These are phyloP conservation scores for Aureobasidium sp. DNA, from an alignment of 2,329 filamentous ascomycete genomes.

Conservation along the genomic window DNA sequence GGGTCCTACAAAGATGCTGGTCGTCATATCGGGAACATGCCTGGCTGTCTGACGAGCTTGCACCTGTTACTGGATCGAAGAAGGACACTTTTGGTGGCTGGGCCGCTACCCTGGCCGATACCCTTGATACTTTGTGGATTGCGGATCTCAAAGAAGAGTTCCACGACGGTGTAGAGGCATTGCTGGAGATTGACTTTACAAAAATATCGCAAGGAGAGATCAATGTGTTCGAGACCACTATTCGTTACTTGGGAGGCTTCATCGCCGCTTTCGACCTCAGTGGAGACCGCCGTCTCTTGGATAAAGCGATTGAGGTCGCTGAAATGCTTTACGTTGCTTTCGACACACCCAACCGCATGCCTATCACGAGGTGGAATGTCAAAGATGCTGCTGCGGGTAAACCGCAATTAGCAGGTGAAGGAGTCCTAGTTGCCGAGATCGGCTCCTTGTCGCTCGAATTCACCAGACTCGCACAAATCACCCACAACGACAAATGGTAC, in stretches of 20 bases:
- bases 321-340: conserved; percentile 75
- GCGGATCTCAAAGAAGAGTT: conserved; percentile 69
- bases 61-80: conserved; percentile 56
- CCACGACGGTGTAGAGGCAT: conserved; percentile 61
- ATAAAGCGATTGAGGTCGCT: conserved; percentile 70
- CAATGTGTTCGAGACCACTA: conserved; percentile 84
- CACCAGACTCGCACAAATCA: conserved; percentile 78
- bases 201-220: conserved; percentile 58
- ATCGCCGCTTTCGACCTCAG: conserved; percentile 81
- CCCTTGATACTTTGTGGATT: conserved; percentile 78
- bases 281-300: conserved; percentile 62
- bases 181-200: conserved; percentile 75
- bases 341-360: conserved; percentile 92
- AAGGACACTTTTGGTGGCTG: conserved; percentile 84
- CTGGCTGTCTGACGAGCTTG: conserved; percentile 79
- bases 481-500: conserved; percentile 73
- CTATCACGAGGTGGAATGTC: conserved; percentile 72
- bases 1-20: conserved; percentile 30
- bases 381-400: conserved; percentile 54
- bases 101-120: conserved; percentile 83
- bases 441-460: conserved; percentile 82
- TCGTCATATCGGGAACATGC: conserved; percentile 37
- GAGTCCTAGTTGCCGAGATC: conserved; percentile 57
- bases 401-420: conserved; percentile 51
- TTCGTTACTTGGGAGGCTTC: conserved; percentile 82